These are phyloP conservation scores for Verticillium isaacii DNA, from an alignment of 2,329 filamentous ascomycete genomes.

Conservation along the genomic window DNA sequence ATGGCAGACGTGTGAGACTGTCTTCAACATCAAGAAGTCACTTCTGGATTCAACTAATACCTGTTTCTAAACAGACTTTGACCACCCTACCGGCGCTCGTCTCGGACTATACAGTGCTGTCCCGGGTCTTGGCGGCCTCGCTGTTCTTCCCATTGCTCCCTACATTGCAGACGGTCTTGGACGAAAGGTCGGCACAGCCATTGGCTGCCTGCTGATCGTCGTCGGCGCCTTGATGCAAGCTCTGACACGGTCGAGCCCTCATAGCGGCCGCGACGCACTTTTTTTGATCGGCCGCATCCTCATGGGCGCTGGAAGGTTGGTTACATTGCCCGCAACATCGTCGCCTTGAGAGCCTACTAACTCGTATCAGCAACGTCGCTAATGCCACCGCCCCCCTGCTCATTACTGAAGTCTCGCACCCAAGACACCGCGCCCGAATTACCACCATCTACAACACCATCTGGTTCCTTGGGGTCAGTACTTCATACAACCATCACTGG, in stretches of 20 bases:
- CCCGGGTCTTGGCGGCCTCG: slow-evolving; percentile 55
- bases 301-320: background rate
- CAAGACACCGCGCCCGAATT: slow-evolving; percentile 41
- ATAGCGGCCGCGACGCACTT: slow-evolving; percentile 48
- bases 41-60: slow-evolving; percentile 35
- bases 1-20: background rate
- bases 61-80: slow-evolving; percentile 42
- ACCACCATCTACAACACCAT: slow-evolving; percentile 52
- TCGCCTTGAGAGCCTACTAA: background rate
- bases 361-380: slow-evolving; percentile 35
- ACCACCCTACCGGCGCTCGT: slow-evolving; percentile 34
- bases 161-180: slow-evolving; percentile 50
- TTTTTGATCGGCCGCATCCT: slow-evolving; percentile 44
- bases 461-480: slow-evolving; percentile 42
- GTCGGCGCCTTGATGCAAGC: slow-evolving; percentile 53
- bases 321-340: too few species aligned
- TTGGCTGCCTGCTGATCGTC: slow-evolving; percentile 52
- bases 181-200: slow-evolving; percentile 46
- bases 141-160: slow-evolving; percentile 52
- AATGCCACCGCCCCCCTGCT: slow-evolving; percentile 49
- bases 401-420: slow-evolving; percentile 49
- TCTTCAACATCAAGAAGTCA: slow-evolving; percentile 27
- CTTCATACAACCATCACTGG: background rate
- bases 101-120: slow-evolving; percentile 52
- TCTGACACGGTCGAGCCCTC: slow-evolving; percentile 31